Base-by-base conservation (phyloP, 208 protist genomes). In the Trypanosoma caninum region DNA sequence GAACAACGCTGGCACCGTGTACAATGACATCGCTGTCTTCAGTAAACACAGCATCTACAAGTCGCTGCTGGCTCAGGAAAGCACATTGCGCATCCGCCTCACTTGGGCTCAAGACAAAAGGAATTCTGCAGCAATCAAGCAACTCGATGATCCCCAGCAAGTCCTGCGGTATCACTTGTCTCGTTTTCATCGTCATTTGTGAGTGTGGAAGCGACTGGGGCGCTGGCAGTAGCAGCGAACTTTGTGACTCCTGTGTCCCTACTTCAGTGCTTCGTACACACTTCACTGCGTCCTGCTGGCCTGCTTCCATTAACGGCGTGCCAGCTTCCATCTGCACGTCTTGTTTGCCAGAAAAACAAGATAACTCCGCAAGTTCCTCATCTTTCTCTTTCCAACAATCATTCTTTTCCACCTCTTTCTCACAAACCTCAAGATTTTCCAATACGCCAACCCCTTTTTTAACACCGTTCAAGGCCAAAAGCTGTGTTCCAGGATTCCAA, bases 11-110 rank as follows among this genome's bases (percentile, higher is more conserved):
- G 8, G 88, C 95, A 18, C 96, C 97, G 74, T 98, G 98, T 16
- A 99, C 86, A 31, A 98, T 85, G 9, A 96, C 87, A 76, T 99
- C 97, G 64, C 80, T 93, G 76, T 99, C 97, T 65, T 99, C 96
- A 3, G 95, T 97, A 58, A 98, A 95, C 23, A 97, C 87, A n/a
- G 91, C 97, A 68, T 98, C 89, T 13, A 97, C 89, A 20, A 98
- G 73, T 16, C 82, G 80, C 1, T 47, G 16, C 28, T 65, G 55
- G 37, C 78, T 81, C 27, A 98, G 64, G 69, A 84, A 87, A 30
- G 93, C 93, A 65, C 93, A 97, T 83, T 98, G 96, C n/a, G 93
- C 89, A 53, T 98, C 95, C 16, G 95, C 91, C 68, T 98, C 95
- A 30, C 59, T 53, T 16, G 95, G 95, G 47, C 87, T 93, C 14